phyloP scores from a whole-genome alignment of 2,329 filamentous ascomycete species.

The Trichoderma polysporum region DNA sequence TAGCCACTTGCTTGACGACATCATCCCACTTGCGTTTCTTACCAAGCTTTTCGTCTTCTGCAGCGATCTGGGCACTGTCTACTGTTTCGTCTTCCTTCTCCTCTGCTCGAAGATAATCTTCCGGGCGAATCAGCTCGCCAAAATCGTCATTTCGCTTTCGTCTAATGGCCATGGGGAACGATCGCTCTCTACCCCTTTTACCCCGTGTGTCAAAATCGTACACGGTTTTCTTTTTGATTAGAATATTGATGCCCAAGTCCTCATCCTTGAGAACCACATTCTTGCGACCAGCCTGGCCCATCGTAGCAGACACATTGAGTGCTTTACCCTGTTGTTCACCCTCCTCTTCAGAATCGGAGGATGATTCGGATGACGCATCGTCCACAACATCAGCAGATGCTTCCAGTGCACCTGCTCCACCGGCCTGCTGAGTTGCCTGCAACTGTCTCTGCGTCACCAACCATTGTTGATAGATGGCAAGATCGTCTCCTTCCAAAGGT shows the following conservation, averaged over 20 bases:
- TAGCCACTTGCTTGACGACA: conserved; percentile 36
- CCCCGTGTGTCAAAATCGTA: conserved; percentile 90
- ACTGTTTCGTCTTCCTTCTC: conserved; percentile 77
- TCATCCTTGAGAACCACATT: conserved; percentile 86
- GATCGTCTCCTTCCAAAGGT: conserved; percentile 71
- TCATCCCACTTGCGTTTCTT: conserved; percentile 96
- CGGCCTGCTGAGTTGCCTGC: conserved; percentile 73
- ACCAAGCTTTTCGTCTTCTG: conserved; percentile 66
- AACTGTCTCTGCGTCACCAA: conserved; percentile 84
- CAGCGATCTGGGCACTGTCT: conserved; percentile 40
- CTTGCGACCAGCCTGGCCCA: conserved; percentile 80
- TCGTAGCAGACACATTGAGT: conserved; percentile 80
- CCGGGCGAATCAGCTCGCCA: conserved; percentile 87
- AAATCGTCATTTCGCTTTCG: conserved; percentile 84
- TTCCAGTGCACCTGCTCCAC: conserved; percentile 67
- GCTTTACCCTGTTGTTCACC: conserved; percentile 88
- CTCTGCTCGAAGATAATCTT: conserved; percentile 90
- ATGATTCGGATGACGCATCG: conserved; percentile 82
- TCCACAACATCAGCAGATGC: conserved; percentile 72
- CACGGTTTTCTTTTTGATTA: conserved; percentile 85
- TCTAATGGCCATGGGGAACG: conserved; percentile 84
- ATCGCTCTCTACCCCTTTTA: conserved; percentile 87
- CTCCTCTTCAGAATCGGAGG: conserved; percentile 82
- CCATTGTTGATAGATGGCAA: conserved; percentile 85
- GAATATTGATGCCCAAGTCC: conserved; percentile 86